Evolutionary conservation across 2,329 filamentous ascomycete genomes (phyloP).

Genomic region (Colletotrichum tanaceti): DNA sequence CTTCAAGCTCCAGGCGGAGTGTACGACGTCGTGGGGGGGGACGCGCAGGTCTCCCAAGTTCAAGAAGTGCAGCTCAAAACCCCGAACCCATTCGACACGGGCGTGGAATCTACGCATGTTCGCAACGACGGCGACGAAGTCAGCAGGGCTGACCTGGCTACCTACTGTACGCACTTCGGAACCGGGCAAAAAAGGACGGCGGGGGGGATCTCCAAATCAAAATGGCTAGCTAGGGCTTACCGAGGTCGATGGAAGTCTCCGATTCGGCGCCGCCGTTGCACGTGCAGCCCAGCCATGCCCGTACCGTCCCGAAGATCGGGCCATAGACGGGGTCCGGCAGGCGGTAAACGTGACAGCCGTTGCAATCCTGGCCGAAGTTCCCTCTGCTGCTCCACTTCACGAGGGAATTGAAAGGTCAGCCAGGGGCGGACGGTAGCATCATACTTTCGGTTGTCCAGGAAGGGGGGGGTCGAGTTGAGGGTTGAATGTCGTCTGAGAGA

Average conservation of each 20-base stretch:
- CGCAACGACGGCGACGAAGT: background rate
- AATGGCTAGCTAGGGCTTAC: slow-evolving; percentile 1
- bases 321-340: slow-evolving; percentile 28
- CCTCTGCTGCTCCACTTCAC: slow-evolving; percentile 32
- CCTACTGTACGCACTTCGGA: background rate
- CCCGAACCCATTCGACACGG: slow-evolving; percentile 4
- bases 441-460: slow-evolving; percentile 27
- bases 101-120: background rate
- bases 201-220: no score
- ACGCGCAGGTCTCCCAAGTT: background rate
- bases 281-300: slow-evolving; percentile 32
- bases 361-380: slow-evolving; percentile 45
- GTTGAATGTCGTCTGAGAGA: background rate
- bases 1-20: no score
- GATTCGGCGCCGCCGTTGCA: slow-evolving; percentile 17
- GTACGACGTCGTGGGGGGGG: no score
- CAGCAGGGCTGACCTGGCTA: background rate
- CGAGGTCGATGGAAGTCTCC: slow-evolving; percentile 26
- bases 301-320: slow-evolving; percentile 25
- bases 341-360: slow-evolving; percentile 38
- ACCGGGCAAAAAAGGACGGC: no score
- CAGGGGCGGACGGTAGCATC: background rate
- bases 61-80: slow-evolving; percentile 19
- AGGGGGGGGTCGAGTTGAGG: no score
- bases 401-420: background rate